These are phyloP conservation scores for Venturia pyrina DNA, from an alignment of 2,329 filamentous ascomycete genomes.

Conservation along the genomic window DNA sequence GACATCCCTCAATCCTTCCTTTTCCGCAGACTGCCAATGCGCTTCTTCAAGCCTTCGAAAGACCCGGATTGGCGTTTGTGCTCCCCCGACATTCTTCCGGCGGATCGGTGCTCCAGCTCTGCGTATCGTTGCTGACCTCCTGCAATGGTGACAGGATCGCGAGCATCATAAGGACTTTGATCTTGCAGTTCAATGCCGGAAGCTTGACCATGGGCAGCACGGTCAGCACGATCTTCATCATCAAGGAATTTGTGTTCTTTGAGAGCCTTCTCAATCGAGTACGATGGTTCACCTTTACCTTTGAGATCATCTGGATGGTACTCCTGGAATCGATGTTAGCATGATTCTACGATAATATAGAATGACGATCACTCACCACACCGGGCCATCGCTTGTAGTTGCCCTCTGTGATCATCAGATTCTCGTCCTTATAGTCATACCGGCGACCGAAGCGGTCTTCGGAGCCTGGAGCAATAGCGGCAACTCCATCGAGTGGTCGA, in stretches of 20 bases:
- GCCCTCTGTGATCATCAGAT: conserved; percentile 69
- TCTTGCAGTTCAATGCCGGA: conserved; percentile 34
- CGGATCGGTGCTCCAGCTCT: conserved; percentile 19
- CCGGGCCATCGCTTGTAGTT: conserved; percentile 68
- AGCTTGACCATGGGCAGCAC: conserved; percentile 17
- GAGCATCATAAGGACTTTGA: background rate
- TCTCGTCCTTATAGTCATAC: conserved; percentile 73
- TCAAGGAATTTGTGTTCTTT: conserved; percentile 46
- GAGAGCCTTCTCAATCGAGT: conserved; percentile 56
- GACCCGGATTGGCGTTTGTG: conserved; percentile 25
- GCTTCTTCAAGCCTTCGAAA: conserved; percentile 34
- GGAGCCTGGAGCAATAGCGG: conserved; percentile 63
- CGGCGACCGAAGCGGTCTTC: conserved; percentile 57
- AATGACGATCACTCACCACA: conserved; percentile 46
- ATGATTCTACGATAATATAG: conserved; percentile 1
- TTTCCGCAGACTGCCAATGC: conserved; percentile 35
- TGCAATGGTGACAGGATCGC: conserved; percentile 17
- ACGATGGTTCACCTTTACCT: conserved; percentile 72
- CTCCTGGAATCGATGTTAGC: conserved; percentile 24
- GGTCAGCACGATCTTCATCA: conserved; percentile 5
- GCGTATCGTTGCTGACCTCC: conserved; percentile 15
- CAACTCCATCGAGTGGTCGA: conserved; percentile 71
- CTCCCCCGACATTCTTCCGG: conserved; percentile 23
- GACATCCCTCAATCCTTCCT: conserved; percentile 13
- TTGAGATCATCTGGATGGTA: conserved; percentile 72